phyloP scores from a whole-genome alignment of 208 protist genomes.

The Sergeia podlipaevii region DNA sequence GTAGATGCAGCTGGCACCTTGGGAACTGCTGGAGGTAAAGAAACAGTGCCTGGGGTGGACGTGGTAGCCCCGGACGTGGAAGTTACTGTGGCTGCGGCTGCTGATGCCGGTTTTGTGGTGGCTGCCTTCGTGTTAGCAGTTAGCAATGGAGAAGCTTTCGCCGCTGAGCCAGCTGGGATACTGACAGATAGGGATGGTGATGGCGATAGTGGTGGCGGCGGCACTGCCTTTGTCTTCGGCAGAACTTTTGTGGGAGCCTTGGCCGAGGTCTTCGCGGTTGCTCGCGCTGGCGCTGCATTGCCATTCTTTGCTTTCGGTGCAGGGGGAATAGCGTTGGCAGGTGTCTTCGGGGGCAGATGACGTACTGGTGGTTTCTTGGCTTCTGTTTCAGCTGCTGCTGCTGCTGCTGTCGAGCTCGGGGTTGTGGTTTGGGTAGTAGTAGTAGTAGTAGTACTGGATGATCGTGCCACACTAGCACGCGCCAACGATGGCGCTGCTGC shows the following conservation, averaged over 20 bases:
- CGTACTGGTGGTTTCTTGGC: background rate
- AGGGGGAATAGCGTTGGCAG: too few species aligned
- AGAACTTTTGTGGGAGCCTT: background rate
- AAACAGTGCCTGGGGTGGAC: too few species aligned
- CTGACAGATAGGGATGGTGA: slow-evolving; percentile 1
- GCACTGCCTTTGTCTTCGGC: too few species aligned
- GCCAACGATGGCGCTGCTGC: background rate
- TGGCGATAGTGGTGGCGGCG: too few species aligned
- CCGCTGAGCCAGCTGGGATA: background rate
- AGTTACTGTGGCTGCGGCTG: background rate
- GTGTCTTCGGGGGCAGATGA: too few species aligned
- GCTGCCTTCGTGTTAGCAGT: background rate
- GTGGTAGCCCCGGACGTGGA: too few species aligned
- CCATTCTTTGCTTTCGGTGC: too few species aligned
- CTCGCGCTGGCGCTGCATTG: background rate
- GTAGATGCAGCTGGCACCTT: too few species aligned
- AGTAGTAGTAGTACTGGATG: background rate
- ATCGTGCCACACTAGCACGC: background rate
- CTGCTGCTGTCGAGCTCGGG: too few species aligned
- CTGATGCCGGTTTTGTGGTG: background rate
- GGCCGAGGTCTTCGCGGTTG: background rate
- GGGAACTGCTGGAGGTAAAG: too few species aligned
- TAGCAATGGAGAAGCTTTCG: background rate
- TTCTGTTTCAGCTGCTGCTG: too few species aligned
- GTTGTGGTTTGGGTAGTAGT: too few species aligned